A percentile compares a stretch with the other conserved stretches of the same genome.
These are phyloP conservation scores for Pseudomicrostroma phylloplanum DNA, from an alignment of 1,284 basidiomycete genomes.

Conservation along the genomic window DNA sequence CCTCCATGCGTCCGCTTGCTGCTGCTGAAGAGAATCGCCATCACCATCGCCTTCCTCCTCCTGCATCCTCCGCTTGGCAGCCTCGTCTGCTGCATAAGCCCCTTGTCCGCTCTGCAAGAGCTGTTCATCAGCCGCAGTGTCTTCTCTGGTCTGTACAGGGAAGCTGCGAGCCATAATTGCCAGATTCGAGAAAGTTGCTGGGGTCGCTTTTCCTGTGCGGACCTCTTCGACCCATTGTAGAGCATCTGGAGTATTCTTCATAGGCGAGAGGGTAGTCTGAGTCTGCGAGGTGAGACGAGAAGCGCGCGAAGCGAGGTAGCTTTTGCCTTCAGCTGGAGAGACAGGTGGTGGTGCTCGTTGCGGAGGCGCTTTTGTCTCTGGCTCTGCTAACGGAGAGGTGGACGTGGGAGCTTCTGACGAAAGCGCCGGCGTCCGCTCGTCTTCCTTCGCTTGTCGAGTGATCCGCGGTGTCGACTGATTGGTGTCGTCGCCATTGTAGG, in stretches of 20 bases:
- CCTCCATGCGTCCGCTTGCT: constrained; percentile 7
- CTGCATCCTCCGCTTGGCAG: not conserved
- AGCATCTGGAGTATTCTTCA: constrained; percentile 28
- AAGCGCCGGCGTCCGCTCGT: not conserved
- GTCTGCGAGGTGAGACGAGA: constrained; percentile 11
- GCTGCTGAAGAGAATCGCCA: constrained; percentile 5
- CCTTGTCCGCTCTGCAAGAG: not conserved
- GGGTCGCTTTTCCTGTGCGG: constrained; percentile 16
- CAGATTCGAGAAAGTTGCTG: constrained; percentile 19
- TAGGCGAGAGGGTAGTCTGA: constrained; percentile 17
- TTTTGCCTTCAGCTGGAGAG: constrained; percentile 1
- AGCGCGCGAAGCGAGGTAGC: constrained; percentile 20
- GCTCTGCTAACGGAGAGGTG: not conserved
- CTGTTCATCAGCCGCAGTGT: not conserved
- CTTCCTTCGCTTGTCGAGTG: not conserved
- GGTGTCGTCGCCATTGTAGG: not conserved
- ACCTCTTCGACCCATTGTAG: constrained; percentile 25
- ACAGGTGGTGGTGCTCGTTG: not conserved
- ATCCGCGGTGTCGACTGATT: not conserved
- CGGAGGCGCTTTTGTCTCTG: not conserved
- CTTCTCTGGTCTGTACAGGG: not conserved
- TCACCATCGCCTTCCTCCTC: constrained; percentile 7
- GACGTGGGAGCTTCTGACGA: not conserved
- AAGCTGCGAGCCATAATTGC: constrained; percentile 22
- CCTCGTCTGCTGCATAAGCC: not conserved